These are phyloP conservation scores for Plasmodium adleri DNA, from an alignment of 169 alveolate species.

Conservation along the genomic window DNA sequence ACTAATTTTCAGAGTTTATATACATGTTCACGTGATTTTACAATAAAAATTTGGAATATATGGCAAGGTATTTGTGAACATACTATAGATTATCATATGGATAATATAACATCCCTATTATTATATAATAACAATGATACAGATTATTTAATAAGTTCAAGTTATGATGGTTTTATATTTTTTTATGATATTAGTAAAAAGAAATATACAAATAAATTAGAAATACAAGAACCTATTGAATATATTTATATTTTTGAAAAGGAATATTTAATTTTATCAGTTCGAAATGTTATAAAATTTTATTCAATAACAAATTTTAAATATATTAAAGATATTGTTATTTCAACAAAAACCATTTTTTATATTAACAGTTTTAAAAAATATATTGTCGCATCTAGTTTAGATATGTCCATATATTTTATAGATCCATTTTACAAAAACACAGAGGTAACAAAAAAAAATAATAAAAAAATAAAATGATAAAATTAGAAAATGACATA, in stretches of 20 bases:
- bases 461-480: too few relatives aligned
- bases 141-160: slow-evolving; percentile 63
- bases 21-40: slow-evolving; percentile 74
- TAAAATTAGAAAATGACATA: too few relatives aligned
- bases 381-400: slow-evolving; percentile 58
- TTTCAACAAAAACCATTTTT: slow-evolving; percentile 59
- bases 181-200: slow-evolving; percentile 26
- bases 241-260: slow-evolving; percentile 38
- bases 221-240: slow-evolving; percentile 58
- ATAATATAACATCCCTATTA: slow-evolving; percentile 43
- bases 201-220: slow-evolving; percentile 28
- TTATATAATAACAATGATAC: slow-evolving; percentile 13
- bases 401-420: slow-evolving; percentile 45
- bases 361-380: slow-evolving; percentile 27
- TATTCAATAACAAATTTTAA: slow-evolving; percentile 15
- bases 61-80: slow-evolving; percentile 51
- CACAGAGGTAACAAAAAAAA: slow-evolving; percentile 13
- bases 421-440: slow-evolving; percentile 43
- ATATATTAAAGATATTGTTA: slow-evolving; percentile 31
- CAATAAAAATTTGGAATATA: slow-evolving; percentile 72
- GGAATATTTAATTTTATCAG: slow-evolving; percentile 39
- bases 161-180: slow-evolving; percentile 71
- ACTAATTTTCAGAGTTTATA: slow-evolving; percentile 47
- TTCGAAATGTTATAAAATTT: slow-evolving; percentile 48
- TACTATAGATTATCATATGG: slow-evolving; percentile 70